Evolutionary conservation across 1,284 basidiomycete genomes (phyloP), one percentile per base, ranked within the genome.

Genomic region (Heterobasidion irregulare): DNA sequence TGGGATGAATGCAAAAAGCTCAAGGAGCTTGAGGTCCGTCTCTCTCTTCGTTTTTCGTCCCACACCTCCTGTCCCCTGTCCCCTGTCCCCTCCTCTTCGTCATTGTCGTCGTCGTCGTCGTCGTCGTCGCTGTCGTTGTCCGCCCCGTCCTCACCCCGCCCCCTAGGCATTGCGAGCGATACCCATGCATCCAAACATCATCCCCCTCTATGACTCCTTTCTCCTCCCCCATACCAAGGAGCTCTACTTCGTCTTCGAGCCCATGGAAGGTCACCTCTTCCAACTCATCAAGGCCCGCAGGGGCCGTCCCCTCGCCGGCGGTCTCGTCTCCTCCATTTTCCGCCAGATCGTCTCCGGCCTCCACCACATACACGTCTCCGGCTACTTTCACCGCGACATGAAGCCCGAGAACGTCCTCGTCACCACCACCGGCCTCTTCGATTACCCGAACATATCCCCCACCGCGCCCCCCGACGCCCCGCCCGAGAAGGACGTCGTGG

Each of bases 371-470:
- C 97, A 99, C 71, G 68, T 77, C 15, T 78, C 88, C 50, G 96
- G 96, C 56, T 99, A 97, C 72, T 99, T 99, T 70, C 97, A 99
- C 70, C 92, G 97, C 54, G 97, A 99, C 71, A 96, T 99, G 93
- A 99, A 99, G 72, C 97, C 97, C 33, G 97, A 99, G 69, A 99
- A 99, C 65, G 84, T 99, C n/a, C 84, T 99, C 55, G 96, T 99
- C 64, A 99, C 97, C n/a, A 99, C 97, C 2, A 98, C 94, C 9
- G 97, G 97, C 26, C 80, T 98, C 52, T 89, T 89, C 62, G 94
- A 98, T 71, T 99, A 99, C 68, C 86, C 85, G n/a, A 81, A 91
- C 8, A 74, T 91, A 41, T 85, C 82, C 18, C 83, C 85, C 16
- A 60, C 75, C 44, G 79, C 83, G 10, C 72, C 76, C 34, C 77